A percentile compares a stretch with the other conserved stretches of the same genome.
Evolutionary conservation across 208 protist species (phyloP).

Genomic region (Leishmania tarentolae): DNA sequence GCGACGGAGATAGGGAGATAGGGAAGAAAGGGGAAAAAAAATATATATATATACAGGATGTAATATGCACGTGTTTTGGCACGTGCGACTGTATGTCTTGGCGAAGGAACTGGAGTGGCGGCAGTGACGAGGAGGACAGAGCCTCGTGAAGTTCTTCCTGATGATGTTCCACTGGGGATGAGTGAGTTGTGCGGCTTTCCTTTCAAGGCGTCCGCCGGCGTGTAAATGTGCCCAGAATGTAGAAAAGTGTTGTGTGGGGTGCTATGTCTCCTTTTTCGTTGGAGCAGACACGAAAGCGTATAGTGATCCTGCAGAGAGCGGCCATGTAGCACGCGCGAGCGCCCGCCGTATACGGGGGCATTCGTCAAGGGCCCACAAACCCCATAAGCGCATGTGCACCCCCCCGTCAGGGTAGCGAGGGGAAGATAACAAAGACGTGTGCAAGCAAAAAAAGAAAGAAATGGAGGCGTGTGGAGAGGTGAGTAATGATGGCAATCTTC

Average conservation of each 20-base stretch:
- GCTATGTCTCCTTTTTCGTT: background rate
- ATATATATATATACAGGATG: background rate
- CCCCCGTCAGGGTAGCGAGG: background rate
- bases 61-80: background rate
- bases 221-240: background rate
- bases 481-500: background rate
- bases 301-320: background rate
- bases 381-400: background rate
- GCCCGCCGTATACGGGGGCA: background rate
- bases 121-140: background rate
- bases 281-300: background rate
- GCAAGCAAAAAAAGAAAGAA: background rate
- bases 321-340: background rate
- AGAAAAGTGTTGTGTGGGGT: background rate
- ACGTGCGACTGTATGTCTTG: background rate
- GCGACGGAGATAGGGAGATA: background rate
- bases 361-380: background rate
- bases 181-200: background rate
- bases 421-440: background rate
- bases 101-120: background rate
- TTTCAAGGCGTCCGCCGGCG: background rate
- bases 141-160: background rate
- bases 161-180: background rate
- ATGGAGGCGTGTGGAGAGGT: background rate
- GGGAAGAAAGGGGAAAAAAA: background rate